Base-by-base conservation (phyloP, 306 rosid species). In the Medicago ruthenica region DNA sequence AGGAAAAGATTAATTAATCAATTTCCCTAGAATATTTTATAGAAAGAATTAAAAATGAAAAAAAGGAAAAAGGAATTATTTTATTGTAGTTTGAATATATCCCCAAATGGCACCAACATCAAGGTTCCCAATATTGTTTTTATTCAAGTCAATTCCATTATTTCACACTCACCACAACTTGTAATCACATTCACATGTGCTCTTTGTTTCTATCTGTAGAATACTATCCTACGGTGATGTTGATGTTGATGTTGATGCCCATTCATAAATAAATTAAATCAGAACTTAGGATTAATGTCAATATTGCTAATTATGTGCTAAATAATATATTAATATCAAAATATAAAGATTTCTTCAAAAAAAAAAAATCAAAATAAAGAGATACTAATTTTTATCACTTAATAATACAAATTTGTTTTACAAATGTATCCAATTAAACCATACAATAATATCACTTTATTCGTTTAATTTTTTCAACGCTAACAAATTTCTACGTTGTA, bases 151-250 rank as follows among this genome's bases (percentile, higher is more conserved):
- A 39, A 17, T 17, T 65, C n/a, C 16, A 65, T 9, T 9, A 37
- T 65, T 39, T 65, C 70, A 39, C n/a, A 64, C 51, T 65, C 70
- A 65, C 27, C 51, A 1, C 66, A 22, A 58, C 75, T 65, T 71
- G 57, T 39, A 31, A 78, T 78, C 71, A 18, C 67, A 13, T 79
- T 74, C 80, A 83, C 83, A 62, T 66, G 69, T 34, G 5, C 69
- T 22, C 71, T 66, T 54, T 72, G 12, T 45, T 5, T 36, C 16
- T 57, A 22, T 47, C 16, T 39, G 45, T 20, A 11, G 59, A 16
- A n/a, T 16, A 50, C 16, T 16, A 31, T 41, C 31, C 18, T 0
- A 2, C 16, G 7, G 4, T 12, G 58, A 2, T 39, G 45, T 1
- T 68, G 82, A 67, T 39, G 45, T 1, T 67, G 82, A 67, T 72